Percentiles rank a stretch among this genome's conserved stretches.
These are phyloP conservation scores for Zoysia matrella DNA, from an alignment of 202 grass and related monocot genomes.

Conservation along the genomic window DNA sequence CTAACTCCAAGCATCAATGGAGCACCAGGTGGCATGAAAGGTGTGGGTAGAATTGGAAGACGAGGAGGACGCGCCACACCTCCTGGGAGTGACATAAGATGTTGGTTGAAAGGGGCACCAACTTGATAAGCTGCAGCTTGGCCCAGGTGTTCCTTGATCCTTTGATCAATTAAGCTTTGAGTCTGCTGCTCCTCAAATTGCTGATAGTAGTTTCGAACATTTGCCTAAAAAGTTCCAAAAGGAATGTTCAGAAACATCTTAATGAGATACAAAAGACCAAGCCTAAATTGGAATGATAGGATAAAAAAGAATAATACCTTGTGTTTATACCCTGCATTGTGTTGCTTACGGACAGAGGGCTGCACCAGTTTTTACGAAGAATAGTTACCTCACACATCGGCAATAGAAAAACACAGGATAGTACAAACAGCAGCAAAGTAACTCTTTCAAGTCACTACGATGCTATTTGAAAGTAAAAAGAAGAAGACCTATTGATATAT, in stretches of 20 bases:
- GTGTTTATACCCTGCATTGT: conserved; percentile 98
- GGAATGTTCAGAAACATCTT: conserved; percentile 8
- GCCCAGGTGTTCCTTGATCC: conserved; percentile 97
- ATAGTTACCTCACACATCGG: conserved; percentile 38
- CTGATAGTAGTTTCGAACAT: conserved; percentile 95
- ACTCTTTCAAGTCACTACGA: not conserved
- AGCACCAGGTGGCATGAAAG: conserved; percentile 56
- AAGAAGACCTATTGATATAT: not conserved
- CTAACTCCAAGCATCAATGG: conserved; percentile 65
- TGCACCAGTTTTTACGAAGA: conserved; percentile 51
- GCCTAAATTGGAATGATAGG: conserved; percentile 7
- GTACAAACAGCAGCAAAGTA: conserved; percentile 1
- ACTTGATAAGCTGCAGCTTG: conserved; percentile 95
- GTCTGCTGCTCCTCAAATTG: conserved; percentile 99
- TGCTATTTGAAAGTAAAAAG: not conserved
- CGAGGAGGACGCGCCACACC: conserved; percentile 58
- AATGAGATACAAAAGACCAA: conserved; percentile 15
- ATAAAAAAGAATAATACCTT: conserved; percentile 67
- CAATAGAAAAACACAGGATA: conserved; percentile 10
- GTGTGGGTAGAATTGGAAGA: conserved; percentile 78
- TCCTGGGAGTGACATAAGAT: conserved; percentile 77
- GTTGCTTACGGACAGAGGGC: conserved; percentile 99
- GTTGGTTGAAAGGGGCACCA: conserved; percentile 79
- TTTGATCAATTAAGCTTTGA: conserved; percentile 98
- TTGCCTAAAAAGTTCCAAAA: conserved; percentile 63